Base-by-base conservation (phyloP, 2,329 filamentous ascomycete species). In the Colletotrichum musae region DNA sequence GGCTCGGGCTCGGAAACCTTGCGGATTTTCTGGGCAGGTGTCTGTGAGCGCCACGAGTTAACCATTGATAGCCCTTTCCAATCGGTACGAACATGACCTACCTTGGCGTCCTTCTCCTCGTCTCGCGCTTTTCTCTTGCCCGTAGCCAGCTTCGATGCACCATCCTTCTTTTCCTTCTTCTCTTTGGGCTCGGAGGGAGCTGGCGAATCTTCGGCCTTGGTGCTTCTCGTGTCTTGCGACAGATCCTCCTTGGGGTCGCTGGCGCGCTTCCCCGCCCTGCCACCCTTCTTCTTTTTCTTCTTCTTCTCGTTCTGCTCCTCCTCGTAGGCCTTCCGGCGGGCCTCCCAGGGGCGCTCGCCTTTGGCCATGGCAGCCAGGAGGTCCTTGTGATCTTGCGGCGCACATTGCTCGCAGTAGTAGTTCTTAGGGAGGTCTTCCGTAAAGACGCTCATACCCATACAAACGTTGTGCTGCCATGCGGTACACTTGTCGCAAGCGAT, bases 401-500 rank as follows among this genome's bases (percentile, higher is more conserved):
- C 88, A 83, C 96, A 98, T 80, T 92, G 85, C 81, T 99, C 96
- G 82, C 96, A 99, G 81, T 92, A 97, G 83, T 99, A 99, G 80
- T 93, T 87, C 70, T 93, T 93, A 36, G 93, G 92, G 64, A 94
- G 87, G 75, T 95, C 90, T 68, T 95, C 93, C 39, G 91, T 89
- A 74, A 93, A 94, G 54, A 92, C 90, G 75, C 88, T 90, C 78
- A 98, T 89, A 61, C 94, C 94, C 85, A 99, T 94, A 79, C 96
- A 99, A 72, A 97, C 92, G 77, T 98, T 98, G 81, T 99, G 96
- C 81, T 99, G 96, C 96, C 96, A 99, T 50, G 92, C 95, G 57
- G 90, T 90, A 81, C 96, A 99, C 54, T 89, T 89, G 80, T 99
- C 96, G 84, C 96, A 99, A 70, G 93, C 94, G 76, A 99, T 97